A percentile compares a stretch with the other conserved stretches of the same genome.
Evolutionary conservation across 2,329 filamentous ascomycete genomes (phyloP).

Genomic region (Sporothrix dimorphospora): DNA sequence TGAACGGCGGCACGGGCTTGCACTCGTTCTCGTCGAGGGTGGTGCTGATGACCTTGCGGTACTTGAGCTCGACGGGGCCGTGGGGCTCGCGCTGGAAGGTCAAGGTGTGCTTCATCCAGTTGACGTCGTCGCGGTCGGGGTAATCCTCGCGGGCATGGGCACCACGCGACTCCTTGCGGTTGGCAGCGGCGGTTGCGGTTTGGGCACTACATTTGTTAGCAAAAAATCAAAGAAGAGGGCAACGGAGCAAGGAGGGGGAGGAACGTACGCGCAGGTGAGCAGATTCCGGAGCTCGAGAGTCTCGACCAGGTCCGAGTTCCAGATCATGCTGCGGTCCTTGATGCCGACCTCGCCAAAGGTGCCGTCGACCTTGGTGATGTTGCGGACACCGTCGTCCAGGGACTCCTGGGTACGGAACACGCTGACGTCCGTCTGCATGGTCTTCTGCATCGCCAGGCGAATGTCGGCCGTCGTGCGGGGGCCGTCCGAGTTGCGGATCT

Average conservation of each 20-base stretch:
- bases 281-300: constrained; percentile 94
- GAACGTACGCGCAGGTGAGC: constrained; percentile 88
- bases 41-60: constrained; percentile 78
- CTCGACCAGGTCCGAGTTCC: constrained; percentile 97
- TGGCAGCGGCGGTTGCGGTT: constrained; percentile 87
- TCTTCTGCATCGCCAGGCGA: constrained; percentile 92
- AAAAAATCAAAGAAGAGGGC: neutral
- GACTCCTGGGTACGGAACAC: constrained; percentile 96
- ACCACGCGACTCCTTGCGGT: constrained; percentile 95
- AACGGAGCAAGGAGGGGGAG: neutral
- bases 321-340: constrained; percentile 99
- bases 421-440: constrained; percentile 95
- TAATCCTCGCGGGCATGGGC: constrained; percentile 96
- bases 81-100: constrained; percentile 94
- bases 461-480: constrained; percentile 87
- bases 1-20: constrained; percentile 94
- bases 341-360: constrained; percentile 83
- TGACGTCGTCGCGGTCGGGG: constrained; percentile 90
- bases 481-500: constrained; percentile 80
- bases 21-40: constrained; percentile 96
- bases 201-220: constrained; percentile 64
- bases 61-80: constrained; percentile 80
- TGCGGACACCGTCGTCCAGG: constrained; percentile 88
- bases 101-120: constrained; percentile 99
- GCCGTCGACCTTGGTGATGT: constrained; percentile 82